Evolutionary conservation across 768 basidiomycete genomes (phyloP).

Genomic region (Exsudoporus frostii): DNA sequence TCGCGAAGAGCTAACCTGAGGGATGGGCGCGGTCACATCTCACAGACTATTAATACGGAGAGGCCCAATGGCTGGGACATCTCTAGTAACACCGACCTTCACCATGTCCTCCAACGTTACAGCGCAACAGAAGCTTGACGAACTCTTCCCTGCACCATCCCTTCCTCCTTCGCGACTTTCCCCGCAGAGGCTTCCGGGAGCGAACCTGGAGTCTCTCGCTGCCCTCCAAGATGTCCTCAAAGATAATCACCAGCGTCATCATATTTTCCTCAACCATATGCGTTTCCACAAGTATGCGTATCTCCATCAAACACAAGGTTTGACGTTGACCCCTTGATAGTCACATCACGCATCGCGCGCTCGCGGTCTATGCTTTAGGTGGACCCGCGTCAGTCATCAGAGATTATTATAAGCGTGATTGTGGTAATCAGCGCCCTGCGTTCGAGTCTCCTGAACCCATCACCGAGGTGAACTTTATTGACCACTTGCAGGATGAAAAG

Average conservation of each 20-base stretch:
- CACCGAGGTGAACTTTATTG: constrained; percentile 21
- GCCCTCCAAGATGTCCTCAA: constrained; percentile 35
- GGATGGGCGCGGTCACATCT: background rate
- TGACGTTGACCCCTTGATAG: constrained; percentile 4
- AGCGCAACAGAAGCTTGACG: constrained; percentile 8
- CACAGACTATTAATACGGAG: constrained; percentile 2
- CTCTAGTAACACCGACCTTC: background rate
- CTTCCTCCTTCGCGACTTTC: constrained; percentile 23
- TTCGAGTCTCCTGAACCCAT: constrained; percentile 25
- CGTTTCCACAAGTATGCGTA: constrained; percentile 50
- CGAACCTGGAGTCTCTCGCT: constrained; percentile 19
- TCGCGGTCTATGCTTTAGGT: constrained; percentile 29
- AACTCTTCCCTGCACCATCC: constrained; percentile 25
- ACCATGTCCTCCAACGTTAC: constrained; percentile 13
- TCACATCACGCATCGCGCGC: constrained; percentile 29
- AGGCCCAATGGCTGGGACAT: background rate
- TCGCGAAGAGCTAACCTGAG: too few relatives aligned
- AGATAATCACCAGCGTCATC: constrained; percentile 47
- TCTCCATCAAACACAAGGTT: too few relatives aligned
- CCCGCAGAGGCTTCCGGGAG: constrained; percentile 29
- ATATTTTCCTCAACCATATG: constrained; percentile 46
- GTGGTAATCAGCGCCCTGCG: constrained; percentile 18
- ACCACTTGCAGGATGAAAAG: constrained; percentile 28
- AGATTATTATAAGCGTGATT: constrained; percentile 26
- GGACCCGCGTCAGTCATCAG: constrained; percentile 22